Base-by-base conservation (phyloP, 2,329 filamentous ascomycete species). In the Beauveria scarabaeidicola region DNA sequence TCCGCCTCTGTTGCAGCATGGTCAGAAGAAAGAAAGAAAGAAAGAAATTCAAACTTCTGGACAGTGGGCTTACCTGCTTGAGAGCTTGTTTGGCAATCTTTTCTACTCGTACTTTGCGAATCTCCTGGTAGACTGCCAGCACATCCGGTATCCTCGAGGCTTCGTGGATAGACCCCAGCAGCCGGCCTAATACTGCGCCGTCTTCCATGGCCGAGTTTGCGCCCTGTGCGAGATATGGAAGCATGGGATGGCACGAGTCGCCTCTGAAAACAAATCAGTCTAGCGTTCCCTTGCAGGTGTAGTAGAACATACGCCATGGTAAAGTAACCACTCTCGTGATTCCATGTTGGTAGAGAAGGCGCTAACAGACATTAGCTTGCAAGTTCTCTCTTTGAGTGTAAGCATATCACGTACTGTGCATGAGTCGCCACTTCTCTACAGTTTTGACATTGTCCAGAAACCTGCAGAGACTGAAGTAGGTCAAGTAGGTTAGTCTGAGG, bases 141-240 rank as follows among this genome's bases (percentile, higher is more conserved):
- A 73, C 77, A n/a, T 74, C 71, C 0, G 75, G 75, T 1, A 85
- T 61, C 29, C 81, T 74, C 0, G 77, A 72, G 51, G 74, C 77
- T 0, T 69, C 69, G 38, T 73, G 70, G 10, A 86, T 72, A 3
- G 78, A 74, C 0, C 79, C 78, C 0, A 89, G 71, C 1, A 88
- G 66, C 1, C 77, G 74, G 0, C 86, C 86, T 0, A 89, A 71
- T 0, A 87, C 84, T 0, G 85, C 84, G 0, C 85, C 86, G 57
- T 90, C 87, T 66, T 90, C 86, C 1, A 90, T 75, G 0, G 82
- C 81, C 0, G 80, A 85, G 66, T 88, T 88, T 15, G 86, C 86
- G 0, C 87, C 86, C 69, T 85, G 87, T 0, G 82, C 86, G 29
- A 84, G 74, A 63, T 83, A 82, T 3, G 83, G 83, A 2, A 87